Percentiles rank a stretch among this genome's conserved stretches.
These are phyloP conservation scores for Rhodosporidiobolus odoratus DNA, from an alignment of 768 basidiomycete genomes.

Conservation along the genomic window DNA sequence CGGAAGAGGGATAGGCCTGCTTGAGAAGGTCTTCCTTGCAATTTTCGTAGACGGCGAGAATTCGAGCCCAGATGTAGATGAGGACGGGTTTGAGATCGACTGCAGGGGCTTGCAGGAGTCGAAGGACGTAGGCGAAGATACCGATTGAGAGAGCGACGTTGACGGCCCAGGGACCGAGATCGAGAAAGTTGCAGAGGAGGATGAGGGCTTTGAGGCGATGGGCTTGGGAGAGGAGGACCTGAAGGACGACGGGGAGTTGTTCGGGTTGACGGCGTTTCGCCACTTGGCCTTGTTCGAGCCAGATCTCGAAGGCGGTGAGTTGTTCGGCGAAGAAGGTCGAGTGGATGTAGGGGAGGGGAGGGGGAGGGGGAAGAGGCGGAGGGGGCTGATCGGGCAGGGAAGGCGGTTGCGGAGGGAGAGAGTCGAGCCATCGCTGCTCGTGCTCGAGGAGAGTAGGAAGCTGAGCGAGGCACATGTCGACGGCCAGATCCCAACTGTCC, in stretches of 20 bases:
- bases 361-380: slow-evolving; percentile 46
- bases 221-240: slow-evolving; percentile 91
- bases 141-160: slow-evolving; percentile 92
- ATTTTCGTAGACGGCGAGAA: slow-evolving; percentile 88
- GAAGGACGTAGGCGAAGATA: slow-evolving; percentile 97
- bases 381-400: slow-evolving; percentile 40
- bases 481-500: slow-evolving; percentile 96
- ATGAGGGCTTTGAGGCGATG: slow-evolving; percentile 93
- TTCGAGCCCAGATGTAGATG: slow-evolving; percentile 98
- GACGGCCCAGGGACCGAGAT: slow-evolving; percentile 97
- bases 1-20: slow-evolving; percentile 51
- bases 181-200: slow-evolving; percentile 92
- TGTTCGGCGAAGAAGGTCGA: slow-evolving; percentile 94
- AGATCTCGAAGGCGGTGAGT: slow-evolving; percentile 93
- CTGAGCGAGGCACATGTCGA: slow-evolving; percentile 87
- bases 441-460: slow-evolving; percentile 69
- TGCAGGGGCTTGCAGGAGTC: slow-evolving; percentile 88
- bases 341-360: slow-evolving; percentile 68
- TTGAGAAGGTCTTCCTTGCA: slow-evolving; percentile 86
- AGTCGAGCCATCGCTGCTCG: slow-evolving; percentile 44
- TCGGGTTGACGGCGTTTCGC: slow-evolving; percentile 65
- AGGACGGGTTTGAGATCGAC: slow-evolving; percentile 93
- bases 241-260: slow-evolving; percentile 93
- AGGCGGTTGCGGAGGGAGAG: slow-evolving; percentile 39
- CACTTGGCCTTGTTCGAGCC: slow-evolving; percentile 87